These are phyloP conservation scores for Rossbeevera mucosa DNA, from an alignment of 768 basidiomycete genomes.

Conservation along the genomic window DNA sequence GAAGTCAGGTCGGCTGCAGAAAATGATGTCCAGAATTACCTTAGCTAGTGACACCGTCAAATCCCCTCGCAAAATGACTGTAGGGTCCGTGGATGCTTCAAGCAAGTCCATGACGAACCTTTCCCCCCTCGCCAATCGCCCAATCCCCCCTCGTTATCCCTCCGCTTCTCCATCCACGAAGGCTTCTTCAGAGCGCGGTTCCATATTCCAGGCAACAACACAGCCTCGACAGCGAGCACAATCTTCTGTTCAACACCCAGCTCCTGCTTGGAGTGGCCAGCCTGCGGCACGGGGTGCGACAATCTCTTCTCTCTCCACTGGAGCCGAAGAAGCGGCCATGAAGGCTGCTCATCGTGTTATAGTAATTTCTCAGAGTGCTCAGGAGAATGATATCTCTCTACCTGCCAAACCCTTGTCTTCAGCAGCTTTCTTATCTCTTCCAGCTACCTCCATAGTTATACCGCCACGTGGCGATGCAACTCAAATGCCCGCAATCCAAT, in stretches of 20 bases:
- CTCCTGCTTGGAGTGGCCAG: slow-evolving; percentile 16
- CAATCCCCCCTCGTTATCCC: slow-evolving; percentile 57
- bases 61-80: slow-evolving; percentile 32
- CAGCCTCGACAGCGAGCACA: slow-evolving; percentile 27
- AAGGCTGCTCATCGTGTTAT: slow-evolving; percentile 1
- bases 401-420: slow-evolving; percentile 1
- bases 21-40: slow-evolving; percentile 79
- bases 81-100: slow-evolving; percentile 18
- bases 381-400: slow-evolving; percentile 5
- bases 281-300: slow-evolving; percentile 10
- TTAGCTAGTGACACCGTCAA: slow-evolving; percentile 36
- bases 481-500: background rate
- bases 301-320: slow-evolving; percentile 2
- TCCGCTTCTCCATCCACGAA: slow-evolving; percentile 43
- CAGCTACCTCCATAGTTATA: background rate
- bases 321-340: slow-evolving; percentile 1
- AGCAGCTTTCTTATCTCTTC: slow-evolving; percentile 2
- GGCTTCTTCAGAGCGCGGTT: slow-evolving; percentile 33
- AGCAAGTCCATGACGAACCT: slow-evolving; percentile 38
- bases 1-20: slow-evolving; percentile 64
- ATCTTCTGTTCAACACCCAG: slow-evolving; percentile 22
- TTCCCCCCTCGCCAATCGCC: slow-evolving; percentile 52
- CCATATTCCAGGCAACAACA: slow-evolving; percentile 13
- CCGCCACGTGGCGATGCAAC: slow-evolving; percentile 5
- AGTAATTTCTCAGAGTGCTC: slow-evolving; percentile 1